Base-by-base conservation (phyloP, 2,329 filamentous ascomycete species). In the Fusarium newnesense region DNA sequence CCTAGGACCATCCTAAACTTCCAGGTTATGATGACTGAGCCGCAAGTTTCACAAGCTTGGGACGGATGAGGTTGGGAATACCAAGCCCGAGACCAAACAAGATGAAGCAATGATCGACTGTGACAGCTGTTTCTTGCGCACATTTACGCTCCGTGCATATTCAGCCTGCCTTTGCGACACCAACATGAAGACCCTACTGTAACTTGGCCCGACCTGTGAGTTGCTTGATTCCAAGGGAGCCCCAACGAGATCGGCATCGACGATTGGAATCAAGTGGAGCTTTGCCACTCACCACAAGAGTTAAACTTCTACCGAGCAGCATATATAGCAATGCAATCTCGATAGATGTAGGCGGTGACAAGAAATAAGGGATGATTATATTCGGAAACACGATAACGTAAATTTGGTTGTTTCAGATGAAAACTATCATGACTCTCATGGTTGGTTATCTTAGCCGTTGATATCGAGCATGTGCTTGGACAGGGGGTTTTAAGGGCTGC, bases 401-500 rank as follows among this genome's bases (percentile, higher is more conserved):
- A 40, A 66, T 71, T 70, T 65, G 30, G 42, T 39, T 72, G 69
- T 71, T 72, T 72, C 67, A 72, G 30, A 57, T 62, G n/a, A n/a
- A 37, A 50, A 43, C 30, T 6, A 47, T 49, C 47, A n/a, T 37
- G 26, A n/a, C 26, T 44, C 32, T 49, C 30, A 53, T 37, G 37
- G 36, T 56, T 50, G 37, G 60, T 16, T 18, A 53, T 68, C 70
- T 47, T 44, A 57, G 30, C 56, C 32, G 58, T 57, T 61, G 49
- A 59, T 60, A 60, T 69, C 47, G 60, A 42, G 42, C 47, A 58
- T 60, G 65, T 62, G 61, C 42, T 36, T 18, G 28, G 46, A 49
- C 47, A 72, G 50, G 60, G 66, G 49, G 43, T 28, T 46, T 47
- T 57, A 68, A 53, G 39, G 44, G 69, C 26, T 66, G 69, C 34